Evolutionary conservation across 2,329 filamentous ascomycete genomes (phyloP), one percentile per base, ranked within the genome.

Genomic region (Pestalotiopsis sp.): DNA sequence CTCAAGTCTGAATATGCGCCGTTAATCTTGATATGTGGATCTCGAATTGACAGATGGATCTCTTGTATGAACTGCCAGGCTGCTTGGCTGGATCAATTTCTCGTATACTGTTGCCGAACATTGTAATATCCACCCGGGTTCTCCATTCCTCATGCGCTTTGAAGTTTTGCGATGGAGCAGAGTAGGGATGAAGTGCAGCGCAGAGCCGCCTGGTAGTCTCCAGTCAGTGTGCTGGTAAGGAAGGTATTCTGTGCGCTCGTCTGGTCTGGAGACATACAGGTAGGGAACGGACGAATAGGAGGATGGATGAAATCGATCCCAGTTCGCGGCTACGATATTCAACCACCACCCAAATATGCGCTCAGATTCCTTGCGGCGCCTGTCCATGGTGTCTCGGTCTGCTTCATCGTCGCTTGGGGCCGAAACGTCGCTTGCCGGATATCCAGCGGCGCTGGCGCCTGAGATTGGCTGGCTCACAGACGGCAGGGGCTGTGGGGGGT

Each of bases 341-440:
- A 9, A 63, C 12, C 38, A n/a, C 25, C n/a, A 63, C 27, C 27
- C 62, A n/a, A 64, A 41, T 64, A 64, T 52, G 41, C 62, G 64
- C 64, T 66, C 64, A 60, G 64, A 66, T 66, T 62, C 27, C 64
- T 52, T 17, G 17, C 17, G 41, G 64, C 64, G 52, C 64, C 66
- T 70, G 70, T 70, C 70, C 71, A 72, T 69, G 72, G 76, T 72
- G 77, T 79, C 77, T 79, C 73, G 77, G 78, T 76, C 78, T 75
- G 78, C 79, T 73, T 82, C 80, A 81, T 79, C 80, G 76, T 67
- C 72, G 59, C 76, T 73, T 72, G 77, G 74, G 76, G 73, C 68
- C 80, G 81, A 83, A 82, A 83, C 81, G 70, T 72, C 72, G 69
- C 69, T 70, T 77, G 77, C 77, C 74, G 79, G 76, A 78, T 75